Base-by-base conservation (phyloP, 257 asterid species). In the Nicotiana undulata region DNA sequence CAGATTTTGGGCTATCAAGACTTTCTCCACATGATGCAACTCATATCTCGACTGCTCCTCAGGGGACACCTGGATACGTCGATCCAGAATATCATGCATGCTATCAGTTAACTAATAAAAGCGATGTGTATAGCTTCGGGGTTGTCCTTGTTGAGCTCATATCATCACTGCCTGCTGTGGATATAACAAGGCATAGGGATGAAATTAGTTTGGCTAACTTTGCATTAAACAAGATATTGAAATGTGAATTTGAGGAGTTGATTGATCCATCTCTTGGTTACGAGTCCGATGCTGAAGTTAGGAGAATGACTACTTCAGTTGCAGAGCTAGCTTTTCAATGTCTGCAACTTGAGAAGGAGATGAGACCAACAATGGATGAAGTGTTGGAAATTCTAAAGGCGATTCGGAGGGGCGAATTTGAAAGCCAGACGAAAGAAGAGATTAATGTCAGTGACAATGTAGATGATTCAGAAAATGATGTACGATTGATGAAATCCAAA, bases 51-150 rank as follows among this genome's bases (percentile, higher is more conserved):
- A 89, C 92, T 0, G 94, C 91, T 46, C 94, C 94, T 2, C 91
- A 89, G 72, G 94, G 92, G 22, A 90, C 91, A 0, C 91, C 92
- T 0, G 91, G 94, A 29, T 90, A 90, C 31, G 92, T 90, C 1
- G 92, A 90, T 52, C 94, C 92, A 0, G 87, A 83, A 55, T 90
- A 90, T 40, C 86, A 89, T 18, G 86, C 81, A 2, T 85, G 89
- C 83, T 90, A 85, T 79, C 94, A 85, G 65, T 77, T 90, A 1
- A 89, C 88, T 0, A 84, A 66, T 32, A 90, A 85, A 83, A 90
- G 92, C 81, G 90, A 90, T 3, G 90, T 90, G 6, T 90, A 90
- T 55, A 90, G 94, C 81, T 90, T 90, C 22, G 92, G 92, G 1
- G 94, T 90, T 3, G 94, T 90, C 18, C 86, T 90, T 2, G 67